Base-by-base conservation (phyloP, 2,329 filamentous ascomycete species). In the Aspergillus uvarum region DNA sequence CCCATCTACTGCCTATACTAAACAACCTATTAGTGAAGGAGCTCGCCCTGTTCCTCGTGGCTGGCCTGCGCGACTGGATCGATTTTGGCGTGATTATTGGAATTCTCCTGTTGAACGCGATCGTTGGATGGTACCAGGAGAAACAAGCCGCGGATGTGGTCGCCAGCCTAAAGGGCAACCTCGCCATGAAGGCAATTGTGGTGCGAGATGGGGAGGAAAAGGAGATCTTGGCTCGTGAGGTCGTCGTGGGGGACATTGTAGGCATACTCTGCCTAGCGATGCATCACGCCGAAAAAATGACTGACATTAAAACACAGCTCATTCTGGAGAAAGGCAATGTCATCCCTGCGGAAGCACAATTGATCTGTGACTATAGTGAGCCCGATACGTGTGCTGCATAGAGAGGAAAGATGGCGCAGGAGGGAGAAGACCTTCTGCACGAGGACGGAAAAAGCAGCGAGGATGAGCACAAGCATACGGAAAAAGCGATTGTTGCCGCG, bases 81-180 rank as follows among this genome's bases (percentile, higher is more conserved):
- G 89, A 92, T 76, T 86, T 91, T 67, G 89, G 88, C 82, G 88
- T 92, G 73, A 92, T 92, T 73, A 85, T 89, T 68, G 89, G 85
- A 78, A 92, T 92, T 73, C 78, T 92, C 57, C 75, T 88, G 71
- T 83, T 92, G 63, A 92, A 92, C 77, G 89, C 89, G 60, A 78
- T 87, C 65, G 89, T 91, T 71, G 89, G 89, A 77, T 91, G 89
- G 86, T 91, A 91, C 74, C 89, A 91, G 74, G 89, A 92, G 77
- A 92, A 91, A 79, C 88, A 91, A 76, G 89, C 89, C 66, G 89
- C 88, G 61, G 89, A 92, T 77, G 88, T 91, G 65, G 88, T 91
- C 68, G 88, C 89, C 26, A 87, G 83, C 67, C 80, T 92, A 58
- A 91, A 91, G 79, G 89, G 89, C 75, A 89, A 92, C 70, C 91